phyloP scores from a whole-genome alignment of 2,329 filamentous ascomycete genomes.

The Leptographium radiaticola region DNA sequence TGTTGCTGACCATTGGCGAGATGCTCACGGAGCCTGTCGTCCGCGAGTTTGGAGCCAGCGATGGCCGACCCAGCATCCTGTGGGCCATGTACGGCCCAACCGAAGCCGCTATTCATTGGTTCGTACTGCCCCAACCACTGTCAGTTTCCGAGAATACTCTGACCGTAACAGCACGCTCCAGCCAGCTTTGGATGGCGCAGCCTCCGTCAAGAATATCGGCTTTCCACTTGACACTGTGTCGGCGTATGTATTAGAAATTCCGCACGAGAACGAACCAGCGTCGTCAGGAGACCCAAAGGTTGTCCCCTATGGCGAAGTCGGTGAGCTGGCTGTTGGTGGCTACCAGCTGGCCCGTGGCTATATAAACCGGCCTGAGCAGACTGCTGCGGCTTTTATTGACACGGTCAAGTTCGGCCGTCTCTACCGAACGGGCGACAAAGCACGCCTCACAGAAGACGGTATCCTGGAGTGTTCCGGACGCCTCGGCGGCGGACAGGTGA shows the following conservation, averaged over 20 bases:
- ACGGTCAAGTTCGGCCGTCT: slow-evolving; percentile 49
- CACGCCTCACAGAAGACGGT: slow-evolving; percentile 51
- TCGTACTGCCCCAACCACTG: slow-evolving; percentile 1
- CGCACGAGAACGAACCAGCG: slow-evolving; percentile 13
- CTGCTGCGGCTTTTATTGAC: slow-evolving; percentile 54
- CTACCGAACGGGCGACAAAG: slow-evolving; percentile 80
- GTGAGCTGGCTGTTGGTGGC: slow-evolving; percentile 74
- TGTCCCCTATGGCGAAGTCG: slow-evolving; percentile 52
- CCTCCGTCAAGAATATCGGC: slow-evolving; percentile 58
- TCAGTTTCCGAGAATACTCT: not conserved
- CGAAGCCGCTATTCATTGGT: slow-evolving; percentile 80
- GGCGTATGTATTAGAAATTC: slow-evolving; percentile 51
- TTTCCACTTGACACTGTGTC: slow-evolving; percentile 71
- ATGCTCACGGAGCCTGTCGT: slow-evolving; percentile 75
- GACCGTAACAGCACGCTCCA: slow-evolving; percentile 50
- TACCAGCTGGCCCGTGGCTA: slow-evolving; percentile 69
- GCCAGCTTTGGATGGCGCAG: slow-evolving; percentile 40
- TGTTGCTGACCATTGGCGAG: slow-evolving; percentile 80
- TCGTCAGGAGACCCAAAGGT: slow-evolving; percentile 19
- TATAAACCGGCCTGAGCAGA: slow-evolving; percentile 69
- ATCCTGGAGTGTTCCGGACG: slow-evolving; percentile 74
- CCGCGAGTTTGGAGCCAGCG: slow-evolving; percentile 59
- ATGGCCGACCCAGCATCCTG: slow-evolving; percentile 46
- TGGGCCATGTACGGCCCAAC: slow-evolving; percentile 95
- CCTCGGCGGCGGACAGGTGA: slow-evolving; percentile 69